Evolutionary conservation across 306 rosid genomes (phyloP), one percentile per base, ranked within the genome.

Genomic region (Sindora glabra): DNA sequence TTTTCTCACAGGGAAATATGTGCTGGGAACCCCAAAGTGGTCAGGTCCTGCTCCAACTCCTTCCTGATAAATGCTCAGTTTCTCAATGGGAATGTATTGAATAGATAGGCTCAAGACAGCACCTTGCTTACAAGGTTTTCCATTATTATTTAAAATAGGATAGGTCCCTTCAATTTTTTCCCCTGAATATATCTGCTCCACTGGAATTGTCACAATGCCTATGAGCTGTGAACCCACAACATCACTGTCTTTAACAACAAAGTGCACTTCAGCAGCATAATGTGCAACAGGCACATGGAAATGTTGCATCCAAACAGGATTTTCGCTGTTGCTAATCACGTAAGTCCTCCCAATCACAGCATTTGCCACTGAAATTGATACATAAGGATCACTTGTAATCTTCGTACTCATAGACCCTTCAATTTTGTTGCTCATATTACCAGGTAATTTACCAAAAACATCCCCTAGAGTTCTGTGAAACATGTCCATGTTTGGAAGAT

Each of bases 331-430:
- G 85, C 87, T 86, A 61, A 92, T 82, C 74, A 92, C 99, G 80
- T 72, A 92, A 52, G 99, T 92, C 73, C 96, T 84, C 51, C 90
- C 99, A 74, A 89, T 61, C 10, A 92, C 95, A 66, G 96, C 96
- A 74, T 82, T 69, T 11, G 78, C 11, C n/a, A 89, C 67, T 38
- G 85, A 73, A 59, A 92, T 75, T 18, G 96, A 27, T 17, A 92
- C 96, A 45, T 92, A 92, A n/a, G 99, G 99, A 71, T 92, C 99
- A 46, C 99, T 92, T 3, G 99, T 92, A 69, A 82, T 89, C 80
- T 78, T 81, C 62, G 26, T 64, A 62, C 54, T 80, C 64, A 76
- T 27, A 6, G 69, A 75, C 37, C 91, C 95, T 56, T 91, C 87
- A 16, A 78, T 39, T 74, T 84, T 84, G 72, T 61, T 79, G 56